Percentiles rank a stretch among this genome's conserved stretches.
Evolutionary conservation across 331 rosid genomes (phyloP).

Genomic region (Telfairia occidentalis): DNA sequence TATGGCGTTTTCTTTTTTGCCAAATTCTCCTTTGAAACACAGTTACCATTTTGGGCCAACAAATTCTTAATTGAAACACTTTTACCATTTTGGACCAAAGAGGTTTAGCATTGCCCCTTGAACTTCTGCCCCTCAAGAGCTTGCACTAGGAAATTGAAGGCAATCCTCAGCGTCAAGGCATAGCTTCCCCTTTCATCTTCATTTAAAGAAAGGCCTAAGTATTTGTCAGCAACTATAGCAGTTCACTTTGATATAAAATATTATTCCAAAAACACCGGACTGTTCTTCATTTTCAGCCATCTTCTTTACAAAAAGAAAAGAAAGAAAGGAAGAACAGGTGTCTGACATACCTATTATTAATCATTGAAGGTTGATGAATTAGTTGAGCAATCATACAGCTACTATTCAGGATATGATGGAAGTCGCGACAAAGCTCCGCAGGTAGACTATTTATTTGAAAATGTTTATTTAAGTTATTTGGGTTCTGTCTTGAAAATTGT

Average conservation of each 20-base stretch:
- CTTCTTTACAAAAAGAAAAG: background rate
- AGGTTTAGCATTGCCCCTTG: conserved; percentile 4
- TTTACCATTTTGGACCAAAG: background rate
- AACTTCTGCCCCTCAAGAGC: background rate
- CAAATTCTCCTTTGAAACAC: background rate
- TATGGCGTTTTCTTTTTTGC: background rate
- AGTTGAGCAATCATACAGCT: conserved; percentile 37
- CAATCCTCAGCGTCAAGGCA: background rate
- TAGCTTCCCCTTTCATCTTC: background rate
- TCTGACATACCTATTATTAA: conserved; percentile 12
- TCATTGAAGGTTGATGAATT: conserved; percentile 32
- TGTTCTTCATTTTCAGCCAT: background rate
- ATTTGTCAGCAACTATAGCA: background rate
- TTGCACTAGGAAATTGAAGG: background rate
- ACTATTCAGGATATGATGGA: conserved; percentile 36
- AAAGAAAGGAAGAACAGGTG: background rate
- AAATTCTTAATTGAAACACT: background rate
- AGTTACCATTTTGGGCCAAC: background rate
- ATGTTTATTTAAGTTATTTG: background rate
- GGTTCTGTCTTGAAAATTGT: background rate
- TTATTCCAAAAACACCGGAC: background rate
- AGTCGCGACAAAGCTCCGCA: conserved; percentile 29
- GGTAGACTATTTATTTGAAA: conserved; percentile 19
- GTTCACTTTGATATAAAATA: background rate
- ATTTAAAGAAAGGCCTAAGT: background rate